Evolutionary conservation across 2,329 filamentous ascomycete species (phyloP).

Genomic region (Aulographum hederae): DNA sequence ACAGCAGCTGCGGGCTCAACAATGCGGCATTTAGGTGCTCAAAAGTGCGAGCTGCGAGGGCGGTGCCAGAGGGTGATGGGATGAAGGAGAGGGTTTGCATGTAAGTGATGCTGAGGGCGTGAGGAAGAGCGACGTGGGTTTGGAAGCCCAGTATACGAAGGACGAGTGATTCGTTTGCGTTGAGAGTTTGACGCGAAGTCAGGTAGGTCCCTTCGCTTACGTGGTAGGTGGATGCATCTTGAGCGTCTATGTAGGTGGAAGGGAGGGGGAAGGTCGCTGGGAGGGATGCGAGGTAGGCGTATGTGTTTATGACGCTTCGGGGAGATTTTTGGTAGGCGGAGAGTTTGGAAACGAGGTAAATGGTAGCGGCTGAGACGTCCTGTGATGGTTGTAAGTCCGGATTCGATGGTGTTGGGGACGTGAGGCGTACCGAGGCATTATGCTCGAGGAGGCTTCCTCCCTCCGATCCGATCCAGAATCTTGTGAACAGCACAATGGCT

Average conservation of each 20-base stretch:
- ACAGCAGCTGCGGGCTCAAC: constrained; percentile 73
- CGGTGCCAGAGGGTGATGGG: constrained; percentile 20
- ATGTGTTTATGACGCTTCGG: constrained; percentile 69
- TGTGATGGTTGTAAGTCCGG: constrained; percentile 17
- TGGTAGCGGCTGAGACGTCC: constrained; percentile 63
- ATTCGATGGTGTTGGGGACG: not conserved
- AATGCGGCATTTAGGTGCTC: constrained; percentile 75
- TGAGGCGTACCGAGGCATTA: constrained; percentile 38
- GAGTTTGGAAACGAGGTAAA: constrained; percentile 73
- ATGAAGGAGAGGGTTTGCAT: constrained; percentile 71
- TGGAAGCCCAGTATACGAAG: constrained; percentile 64
- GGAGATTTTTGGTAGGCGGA: constrained; percentile 59
- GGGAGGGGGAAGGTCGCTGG: constrained; percentile 30
- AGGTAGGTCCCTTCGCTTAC: constrained; percentile 59
- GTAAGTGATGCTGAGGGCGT: constrained; percentile 78
- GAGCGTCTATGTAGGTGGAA: constrained; percentile 5
- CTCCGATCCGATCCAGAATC: constrained; percentile 54
- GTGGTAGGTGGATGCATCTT: constrained; percentile 26
- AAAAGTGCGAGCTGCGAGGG: constrained; percentile 46
- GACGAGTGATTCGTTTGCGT: constrained; percentile 60
- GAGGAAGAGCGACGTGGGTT: constrained; percentile 68
- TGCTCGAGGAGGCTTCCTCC: constrained; percentile 29
- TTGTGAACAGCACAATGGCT: constrained; percentile 62
- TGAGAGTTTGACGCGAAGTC: constrained; percentile 41
- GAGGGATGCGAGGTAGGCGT: constrained; percentile 57